A percentile compares a stretch with the other conserved stretches of the same genome.
Evolutionary conservation across 345 rosid species (phyloP).

Genomic region (Aquilaria malaccensis): DNA sequence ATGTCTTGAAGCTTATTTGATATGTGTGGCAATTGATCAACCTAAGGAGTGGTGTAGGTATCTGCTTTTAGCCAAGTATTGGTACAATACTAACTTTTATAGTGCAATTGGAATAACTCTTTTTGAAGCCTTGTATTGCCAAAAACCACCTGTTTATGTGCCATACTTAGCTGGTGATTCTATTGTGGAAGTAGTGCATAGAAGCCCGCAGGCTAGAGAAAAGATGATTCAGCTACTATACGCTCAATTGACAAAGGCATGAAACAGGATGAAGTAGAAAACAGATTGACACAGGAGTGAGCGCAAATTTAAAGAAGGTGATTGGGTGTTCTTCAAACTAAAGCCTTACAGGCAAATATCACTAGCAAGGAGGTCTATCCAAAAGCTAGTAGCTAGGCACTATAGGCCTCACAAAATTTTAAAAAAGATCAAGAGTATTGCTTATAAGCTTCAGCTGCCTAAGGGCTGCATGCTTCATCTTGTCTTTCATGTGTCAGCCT

Average conservation of each 20-base stretch:
- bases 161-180: slow-evolving; percentile 1
- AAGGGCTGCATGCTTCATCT: not conserved
- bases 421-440: not conserved
- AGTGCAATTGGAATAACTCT: no score
- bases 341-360: not conserved
- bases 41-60: not conserved
- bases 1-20: slow-evolving; percentile 8
- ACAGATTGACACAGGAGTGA: not conserved
- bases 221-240: not conserved
- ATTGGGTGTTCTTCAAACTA: not conserved
- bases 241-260: not conserved
- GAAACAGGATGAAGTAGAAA: not conserved
- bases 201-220: not conserved
- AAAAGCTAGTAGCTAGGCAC: not conserved
- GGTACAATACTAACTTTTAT: no score
- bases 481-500: not conserved
- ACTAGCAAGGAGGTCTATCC: not conserved
- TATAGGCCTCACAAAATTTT: not conserved
- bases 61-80: not conserved
- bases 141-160: not conserved
- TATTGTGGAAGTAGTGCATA: not conserved
- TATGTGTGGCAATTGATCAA: not conserved
- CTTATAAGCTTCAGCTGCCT: not conserved
- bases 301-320: not conserved
- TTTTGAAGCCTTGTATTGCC: no score